These are phyloP conservation scores for Laetiporus sulphureus DNA, from an alignment of 1,284 basidiomycete species.

Conservation along the genomic window DNA sequence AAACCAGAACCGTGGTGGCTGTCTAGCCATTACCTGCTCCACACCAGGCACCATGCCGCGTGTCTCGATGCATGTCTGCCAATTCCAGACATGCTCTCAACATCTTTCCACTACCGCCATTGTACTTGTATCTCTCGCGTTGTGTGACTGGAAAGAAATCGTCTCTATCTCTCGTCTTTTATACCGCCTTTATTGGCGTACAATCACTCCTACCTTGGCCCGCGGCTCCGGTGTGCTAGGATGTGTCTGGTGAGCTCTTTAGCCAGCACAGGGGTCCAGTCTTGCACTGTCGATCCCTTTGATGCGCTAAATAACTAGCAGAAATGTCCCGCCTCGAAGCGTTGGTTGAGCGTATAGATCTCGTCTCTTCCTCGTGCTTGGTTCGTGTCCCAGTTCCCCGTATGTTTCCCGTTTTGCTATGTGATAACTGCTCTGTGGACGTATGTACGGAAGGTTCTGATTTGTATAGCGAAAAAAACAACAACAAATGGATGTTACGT, in stretches of 20 bases:
- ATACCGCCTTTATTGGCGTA: no score
- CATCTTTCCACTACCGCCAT: background rate
- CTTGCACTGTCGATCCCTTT: conserved; percentile 3
- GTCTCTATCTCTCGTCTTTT: background rate
- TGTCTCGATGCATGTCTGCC: conserved; percentile 3
- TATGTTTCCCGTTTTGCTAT: no score
- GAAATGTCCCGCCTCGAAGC: conserved; percentile 1
- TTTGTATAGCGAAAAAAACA: no score
- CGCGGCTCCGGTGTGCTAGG: conserved; percentile 1
- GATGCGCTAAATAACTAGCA: conserved; percentile 4
- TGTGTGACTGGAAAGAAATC: no score
- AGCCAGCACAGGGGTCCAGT: conserved; percentile 7
- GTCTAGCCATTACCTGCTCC: conserved; percentile 2
- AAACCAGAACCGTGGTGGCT: conserved; percentile 6
- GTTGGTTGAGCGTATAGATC: no score
- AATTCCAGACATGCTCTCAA: background rate
- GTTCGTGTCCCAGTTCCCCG: no score
- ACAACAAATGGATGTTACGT: no score
- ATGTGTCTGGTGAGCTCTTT: conserved; percentile 3
- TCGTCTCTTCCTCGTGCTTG: no score
- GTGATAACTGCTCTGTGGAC: no score
- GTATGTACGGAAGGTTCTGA: no score
- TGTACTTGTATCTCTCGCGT: background rate
- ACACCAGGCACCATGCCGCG: conserved; percentile 1
- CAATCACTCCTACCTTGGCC: no score